Evolutionary conservation across 768 basidiomycete genomes (phyloP), one percentile per base, ranked within the genome.

Genomic region (Mycena haematopus): DNA sequence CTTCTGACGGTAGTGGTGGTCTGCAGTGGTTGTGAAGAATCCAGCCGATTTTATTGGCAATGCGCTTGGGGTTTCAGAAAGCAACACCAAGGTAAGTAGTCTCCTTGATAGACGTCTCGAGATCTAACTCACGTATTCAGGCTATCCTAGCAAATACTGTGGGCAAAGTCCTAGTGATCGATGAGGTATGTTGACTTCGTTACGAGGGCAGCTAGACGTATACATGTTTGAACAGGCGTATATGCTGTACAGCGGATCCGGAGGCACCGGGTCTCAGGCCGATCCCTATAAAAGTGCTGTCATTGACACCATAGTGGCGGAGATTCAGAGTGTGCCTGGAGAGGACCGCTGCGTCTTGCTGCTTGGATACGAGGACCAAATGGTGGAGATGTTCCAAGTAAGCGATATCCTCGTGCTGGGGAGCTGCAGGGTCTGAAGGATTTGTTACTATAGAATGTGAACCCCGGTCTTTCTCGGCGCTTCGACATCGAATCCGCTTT

Each of bases 361-460:
- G 46, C 70, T 88, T 1, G 89, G 89, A 0, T 91, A 90, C 72
- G 83, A 85, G 60, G 77, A 83, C 6, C 78, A 89, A 67, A 90
- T 90, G 82, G 70, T 74, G n/a, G 85, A 90, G 25, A 91, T 91
- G 90, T 90, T 90, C 73, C 86, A 88, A 76, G 89, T 83, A 70
- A 47, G 75, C 60, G n/a, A 19, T 8, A 42, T 10, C 19, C 19
- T n/a, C 19, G 7, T 42, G 19, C n/a, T n/a, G 17, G 6, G n/a
- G n/a, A 42, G 19, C 19, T n/a, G 19, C 40, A 42, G 17, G 19
- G 40, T n/a, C 49, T 4, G n/a, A 22, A 27, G 22, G 14, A 15
- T 17, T 21, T 50, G 25, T 21, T 15, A 17, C 15, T 25, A 3
- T 55, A 90, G 89, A 86, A 90, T 52, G 88, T 89, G 31, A 91